Conservation (phyloP, 345 rosid species). For the Alliaria petiolata region DNA sequence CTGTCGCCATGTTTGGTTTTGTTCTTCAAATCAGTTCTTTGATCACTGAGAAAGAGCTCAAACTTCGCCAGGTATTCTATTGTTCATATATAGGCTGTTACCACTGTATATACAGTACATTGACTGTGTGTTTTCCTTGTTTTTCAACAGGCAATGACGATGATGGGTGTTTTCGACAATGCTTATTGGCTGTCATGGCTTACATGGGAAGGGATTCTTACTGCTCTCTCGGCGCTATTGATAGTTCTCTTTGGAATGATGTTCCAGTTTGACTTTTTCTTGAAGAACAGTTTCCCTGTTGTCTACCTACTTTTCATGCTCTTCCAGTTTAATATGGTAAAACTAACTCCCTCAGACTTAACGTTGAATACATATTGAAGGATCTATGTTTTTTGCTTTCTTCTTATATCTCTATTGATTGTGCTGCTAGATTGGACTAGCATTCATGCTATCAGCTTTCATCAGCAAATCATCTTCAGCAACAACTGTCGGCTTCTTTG, state of each 20-base stretch:
- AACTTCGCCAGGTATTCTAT: conserved; percentile 79
- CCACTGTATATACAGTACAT: neutral
- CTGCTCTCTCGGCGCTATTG: conserved; percentile 67
- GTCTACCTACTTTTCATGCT: conserved; percentile 80
- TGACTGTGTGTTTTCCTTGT: neutral
- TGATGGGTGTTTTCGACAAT: conserved; percentile 89
- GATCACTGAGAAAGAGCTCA: conserved; percentile 86
- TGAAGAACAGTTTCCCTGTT: conserved; percentile 71
- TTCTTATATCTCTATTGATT: neutral
- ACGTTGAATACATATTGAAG: neutral
- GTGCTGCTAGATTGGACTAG: conserved; percentile 63
- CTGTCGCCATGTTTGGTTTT: conserved; percentile 84
- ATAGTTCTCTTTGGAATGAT: conserved; percentile 85
- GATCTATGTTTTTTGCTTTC: neutral
- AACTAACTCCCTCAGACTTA: neutral
- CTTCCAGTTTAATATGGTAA: conserved; percentile 86
- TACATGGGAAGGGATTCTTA: conserved; percentile 70
- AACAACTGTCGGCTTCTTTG: conserved; percentile 70
- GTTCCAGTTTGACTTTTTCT: conserved; percentile 89
- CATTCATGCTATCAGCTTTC: conserved; percentile 83
- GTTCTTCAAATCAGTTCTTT: conserved; percentile 77
- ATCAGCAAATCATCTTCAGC: conserved; percentile 80
- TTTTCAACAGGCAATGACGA: conserved; percentile 65
- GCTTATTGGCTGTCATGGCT: conserved; percentile 93
- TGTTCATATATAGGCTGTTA: neutral